A percentile compares a stretch with the other conserved stretches of the same genome.
phyloP scores from a whole-genome alignment of 371 early-diverging fungal genomes.

The Actinomortierella wolfii region DNA sequence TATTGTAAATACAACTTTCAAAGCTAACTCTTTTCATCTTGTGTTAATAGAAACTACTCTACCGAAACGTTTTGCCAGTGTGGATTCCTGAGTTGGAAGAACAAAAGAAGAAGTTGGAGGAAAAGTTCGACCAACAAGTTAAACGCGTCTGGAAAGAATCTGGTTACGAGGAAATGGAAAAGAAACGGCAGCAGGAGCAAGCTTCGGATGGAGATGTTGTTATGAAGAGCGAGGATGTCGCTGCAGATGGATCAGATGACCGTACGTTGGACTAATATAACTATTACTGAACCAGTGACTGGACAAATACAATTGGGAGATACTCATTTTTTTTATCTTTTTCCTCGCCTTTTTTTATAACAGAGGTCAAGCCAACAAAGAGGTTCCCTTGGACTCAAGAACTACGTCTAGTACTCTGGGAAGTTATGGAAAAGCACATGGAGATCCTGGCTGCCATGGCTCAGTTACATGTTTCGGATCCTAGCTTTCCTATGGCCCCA shows the following conservation, averaged over 20 bases:
- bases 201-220: slow-evolving; percentile 32
- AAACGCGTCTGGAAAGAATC: slow-evolving; percentile 18
- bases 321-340: neutral
- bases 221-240: slow-evolving; percentile 16
- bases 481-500: slow-evolving; percentile 16
- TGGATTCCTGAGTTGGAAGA: slow-evolving; percentile 31
- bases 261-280: too few species aligned
- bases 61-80: slow-evolving; percentile 23
- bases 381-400: slow-evolving; percentile 44
- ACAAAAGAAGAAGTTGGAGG: slow-evolving; percentile 10
- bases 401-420: slow-evolving; percentile 36
- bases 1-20: too few species aligned
- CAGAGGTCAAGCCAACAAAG: slow-evolving; percentile 10
- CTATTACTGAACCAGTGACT: too few species aligned
- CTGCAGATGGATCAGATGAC: too few species aligned
- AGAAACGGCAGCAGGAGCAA: slow-evolving; percentile 1
- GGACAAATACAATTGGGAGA: neutral
- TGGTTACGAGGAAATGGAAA: slow-evolving; percentile 9
- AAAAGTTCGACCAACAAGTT: slow-evolving; percentile 11
- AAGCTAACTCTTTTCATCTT: too few species aligned
- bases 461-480: slow-evolving; percentile 17
- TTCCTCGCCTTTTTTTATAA: neutral
- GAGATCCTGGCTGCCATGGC: slow-evolving; percentile 29
- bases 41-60: slow-evolving; percentile 26
- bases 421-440: slow-evolving; percentile 44